Evolutionary conservation across 441 rosid genomes (phyloP).

Genomic region (Adansonia madagascariensis): DNA sequence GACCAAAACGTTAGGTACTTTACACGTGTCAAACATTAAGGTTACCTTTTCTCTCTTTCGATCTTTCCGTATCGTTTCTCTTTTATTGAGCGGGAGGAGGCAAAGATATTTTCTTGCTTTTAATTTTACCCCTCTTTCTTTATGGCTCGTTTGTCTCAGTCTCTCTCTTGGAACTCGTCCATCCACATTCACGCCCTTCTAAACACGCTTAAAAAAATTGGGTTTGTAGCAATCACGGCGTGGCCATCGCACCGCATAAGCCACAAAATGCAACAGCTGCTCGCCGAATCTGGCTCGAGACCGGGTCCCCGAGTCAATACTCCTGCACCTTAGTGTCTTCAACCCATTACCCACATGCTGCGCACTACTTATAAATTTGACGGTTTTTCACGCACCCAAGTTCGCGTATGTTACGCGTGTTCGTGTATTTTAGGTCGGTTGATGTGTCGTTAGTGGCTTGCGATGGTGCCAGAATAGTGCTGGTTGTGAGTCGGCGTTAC

Average conservation of each 20-base stretch:
- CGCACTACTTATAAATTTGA: background rate
- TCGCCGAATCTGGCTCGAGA: background rate
- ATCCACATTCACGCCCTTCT: background rate
- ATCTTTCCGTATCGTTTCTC: background rate
- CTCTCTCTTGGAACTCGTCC: background rate
- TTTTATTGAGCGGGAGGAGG: no score
- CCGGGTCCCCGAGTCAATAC: background rate
- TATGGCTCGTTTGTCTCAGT: background rate
- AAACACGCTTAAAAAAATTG: background rate
- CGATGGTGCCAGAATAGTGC: background rate
- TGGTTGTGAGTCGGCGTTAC: background rate
- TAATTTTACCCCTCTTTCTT: no score
- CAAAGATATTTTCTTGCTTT: no score
- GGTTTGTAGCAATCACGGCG: background rate
- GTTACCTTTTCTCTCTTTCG: background rate
- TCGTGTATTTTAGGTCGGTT: no score
- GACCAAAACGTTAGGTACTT: background rate
- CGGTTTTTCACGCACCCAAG: no score
- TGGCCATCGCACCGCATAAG: background rate
- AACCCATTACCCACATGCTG: background rate
- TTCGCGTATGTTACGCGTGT: no score
- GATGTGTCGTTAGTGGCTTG: background rate
- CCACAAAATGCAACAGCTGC: background rate
- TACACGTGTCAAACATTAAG: background rate
- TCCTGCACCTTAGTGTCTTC: background rate